Evolutionary conservation across 495 filamentous ascomycete species (phyloP), one percentile per base, ranked within the genome.

Genomic region (Penicillium odoratum): DNA sequence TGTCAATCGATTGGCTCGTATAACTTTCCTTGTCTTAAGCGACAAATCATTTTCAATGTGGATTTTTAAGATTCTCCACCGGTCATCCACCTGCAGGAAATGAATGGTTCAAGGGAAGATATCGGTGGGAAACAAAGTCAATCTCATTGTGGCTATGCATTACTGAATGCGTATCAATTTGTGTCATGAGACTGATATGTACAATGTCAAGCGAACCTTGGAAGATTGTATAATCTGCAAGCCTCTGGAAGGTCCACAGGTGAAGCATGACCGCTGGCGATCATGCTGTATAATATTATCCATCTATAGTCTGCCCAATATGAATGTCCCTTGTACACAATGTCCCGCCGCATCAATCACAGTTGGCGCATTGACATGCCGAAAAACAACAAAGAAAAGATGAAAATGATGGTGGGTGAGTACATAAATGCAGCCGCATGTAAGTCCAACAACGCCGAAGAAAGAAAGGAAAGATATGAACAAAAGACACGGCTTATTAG

Each of bases 281-380:
- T 11, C 36, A 44, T 53, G 51, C 42, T 52, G 33, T 68, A 57
- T 68, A 57, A 56, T 57, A 68, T 68, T 63, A 63, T 51, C 44
- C 45, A 44, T 59, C 53, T 60, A 65, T 65, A 55, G 58, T 56
- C 48, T 52, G 43, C 56, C 30, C 55, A 45, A 59, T 66, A 56
- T 60, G 60, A 64, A 69, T 64, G 61, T 52, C 46, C 54, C 46
- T 54, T 68, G 45, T 64, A 62, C 63, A 66, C 63, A 33, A 65
- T 68, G 55, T 44, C 46, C 52, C 30, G 34, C 33, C 50, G 43
- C 47, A 49, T 43, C 48, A 55, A 51, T 26, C 50, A 47, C 38
- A 33, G 25, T 45, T 29, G 31, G n/a, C 48, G 56, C 31, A 44
- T 62, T 21, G 11, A 58, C 45, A 28, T 13, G 52, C 34, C 26